Conservation (phyloP, 2,329 filamentous ascomycete genomes). For the Coniochaeta prunicola region DNA sequence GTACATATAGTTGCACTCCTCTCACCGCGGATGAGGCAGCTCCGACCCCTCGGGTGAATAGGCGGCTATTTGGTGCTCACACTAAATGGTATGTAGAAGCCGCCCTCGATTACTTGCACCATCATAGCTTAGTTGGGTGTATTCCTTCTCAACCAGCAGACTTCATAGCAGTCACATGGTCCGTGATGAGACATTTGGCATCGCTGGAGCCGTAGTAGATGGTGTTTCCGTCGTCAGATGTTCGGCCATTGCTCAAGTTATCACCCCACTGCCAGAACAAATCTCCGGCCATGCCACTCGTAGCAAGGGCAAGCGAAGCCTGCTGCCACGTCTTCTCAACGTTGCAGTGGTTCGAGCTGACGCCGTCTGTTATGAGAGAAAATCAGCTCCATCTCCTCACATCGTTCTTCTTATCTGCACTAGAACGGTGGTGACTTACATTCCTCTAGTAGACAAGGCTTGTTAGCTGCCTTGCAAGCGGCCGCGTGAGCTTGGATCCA, state of each 20-base stretch:
- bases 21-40: constrained; percentile 1
- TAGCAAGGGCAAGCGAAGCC: constrained; percentile 19
- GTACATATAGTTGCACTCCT: background rate
- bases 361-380: constrained; percentile 15
- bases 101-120: background rate
- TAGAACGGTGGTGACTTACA: constrained; percentile 21
- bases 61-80: background rate
- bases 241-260: constrained; percentile 30
- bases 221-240: constrained; percentile 35
- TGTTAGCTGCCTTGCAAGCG: constrained; percentile 29
- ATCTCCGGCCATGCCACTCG: constrained; percentile 25
- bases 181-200: constrained; percentile 34
- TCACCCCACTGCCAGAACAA: constrained; percentile 36
- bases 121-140: too few species aligned
- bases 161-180: constrained; percentile 31
- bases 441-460: constrained; percentile 32
- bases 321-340: constrained; percentile 21
- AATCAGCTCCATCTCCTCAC: background rate
- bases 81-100: background rate
- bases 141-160: background rate
- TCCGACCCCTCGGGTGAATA: background rate
- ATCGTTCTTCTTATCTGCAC: background rate
- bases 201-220: constrained; percentile 33
- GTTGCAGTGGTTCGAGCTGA: constrained; percentile 13
- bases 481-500: constrained; percentile 30